Conservation (phyloP, 2,329 filamentous ascomycete genomes). For the Cladophialophora chaetospira region DNA sequence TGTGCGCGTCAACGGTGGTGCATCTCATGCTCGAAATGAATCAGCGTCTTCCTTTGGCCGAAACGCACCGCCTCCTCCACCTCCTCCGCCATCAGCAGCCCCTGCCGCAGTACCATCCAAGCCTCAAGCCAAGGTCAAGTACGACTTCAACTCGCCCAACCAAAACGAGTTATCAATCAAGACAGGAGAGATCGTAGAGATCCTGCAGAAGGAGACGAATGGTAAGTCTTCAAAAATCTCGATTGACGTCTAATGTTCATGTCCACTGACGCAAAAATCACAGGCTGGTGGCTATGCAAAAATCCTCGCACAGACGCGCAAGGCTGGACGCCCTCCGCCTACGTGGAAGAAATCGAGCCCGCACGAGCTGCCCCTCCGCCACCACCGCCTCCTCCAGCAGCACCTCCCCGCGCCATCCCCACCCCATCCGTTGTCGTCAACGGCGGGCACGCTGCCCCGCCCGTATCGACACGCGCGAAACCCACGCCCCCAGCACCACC, state of each 20-base stretch:
- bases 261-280: constrained; percentile 12
- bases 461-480: constrained; percentile 40
- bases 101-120: constrained; percentile 64
- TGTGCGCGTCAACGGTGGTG: constrained; percentile 42
- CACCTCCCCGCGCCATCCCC: constrained; percentile 55
- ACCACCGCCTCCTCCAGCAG: constrained; percentile 50
- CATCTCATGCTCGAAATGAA: constrained; percentile 57
- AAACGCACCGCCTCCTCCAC: constrained; percentile 56
- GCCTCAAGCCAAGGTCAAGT: constrained; percentile 83
- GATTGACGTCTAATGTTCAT: not conserved
- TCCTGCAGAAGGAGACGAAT: constrained; percentile 93
- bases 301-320: constrained; percentile 67
- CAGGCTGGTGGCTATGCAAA: constrained; percentile 96
- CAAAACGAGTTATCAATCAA: constrained; percentile 81
- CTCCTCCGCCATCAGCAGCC: constrained; percentile 68
- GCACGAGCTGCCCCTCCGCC: constrained; percentile 63
- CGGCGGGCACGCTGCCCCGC: constrained; percentile 11
- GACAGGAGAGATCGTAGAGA: constrained; percentile 79
- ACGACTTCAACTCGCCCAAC: constrained; percentile 84
- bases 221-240: constrained; percentile 59
- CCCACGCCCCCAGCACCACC: constrained; percentile 76
- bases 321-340: constrained; percentile 92
- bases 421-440: constrained; percentile 56
- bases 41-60: constrained; percentile 52
- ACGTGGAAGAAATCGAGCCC: constrained; percentile 75